Percentiles rank a stretch among this genome's conserved stretches.
Conservation (phyloP, 192 early-diverging fungal species). For the Entophlyctis luteolus region DNA sequence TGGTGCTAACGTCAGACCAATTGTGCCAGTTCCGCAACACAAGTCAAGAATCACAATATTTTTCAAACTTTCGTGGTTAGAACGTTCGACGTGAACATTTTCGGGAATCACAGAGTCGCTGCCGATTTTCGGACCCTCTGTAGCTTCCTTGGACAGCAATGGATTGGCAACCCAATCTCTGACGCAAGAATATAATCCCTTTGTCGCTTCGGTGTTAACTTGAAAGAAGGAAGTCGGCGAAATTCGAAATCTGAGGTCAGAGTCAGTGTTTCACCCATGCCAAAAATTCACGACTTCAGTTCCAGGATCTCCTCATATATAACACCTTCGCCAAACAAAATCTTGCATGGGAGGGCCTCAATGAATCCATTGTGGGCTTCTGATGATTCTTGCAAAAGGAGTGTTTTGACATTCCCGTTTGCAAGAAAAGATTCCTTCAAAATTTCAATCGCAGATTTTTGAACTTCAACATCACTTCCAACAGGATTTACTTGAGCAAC, state of each 20-base stretch:
- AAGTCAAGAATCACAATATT: slow-evolving; percentile 60
- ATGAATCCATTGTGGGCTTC: slow-evolving; percentile 57
- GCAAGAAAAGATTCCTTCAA: slow-evolving; percentile 19
- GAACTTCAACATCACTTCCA: slow-evolving; percentile 32
- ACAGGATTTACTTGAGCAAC: slow-evolving; percentile 59
- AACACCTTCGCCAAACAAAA: slow-evolving; percentile 50
- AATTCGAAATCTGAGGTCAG: slow-evolving; percentile 54
- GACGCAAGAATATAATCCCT: slow-evolving; percentile 58
- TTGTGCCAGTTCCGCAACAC: slow-evolving; percentile 84
- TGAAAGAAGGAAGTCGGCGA: slow-evolving; percentile 78
- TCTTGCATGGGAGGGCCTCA: slow-evolving; percentile 39
- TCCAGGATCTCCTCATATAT: slow-evolving; percentile 67
- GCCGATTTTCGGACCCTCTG: background rate
- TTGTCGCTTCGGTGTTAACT: slow-evolving; percentile 68
- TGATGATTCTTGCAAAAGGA: slow-evolving; percentile 45
- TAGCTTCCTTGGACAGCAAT: background rate
- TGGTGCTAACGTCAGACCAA: slow-evolving; percentile 70
- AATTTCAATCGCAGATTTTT: slow-evolving; percentile 31
- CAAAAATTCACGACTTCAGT: slow-evolving; percentile 27
- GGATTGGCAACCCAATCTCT: slow-evolving; percentile 48
- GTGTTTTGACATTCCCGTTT: slow-evolving; percentile 41
- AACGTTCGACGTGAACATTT: background rate
- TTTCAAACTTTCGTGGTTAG: background rate
- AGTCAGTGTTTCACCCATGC: background rate
- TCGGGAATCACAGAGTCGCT: slow-evolving; percentile 3